Conservation (phyloP, 805 yeast genomes). For the Kregervanrija fluxuum region DNA sequence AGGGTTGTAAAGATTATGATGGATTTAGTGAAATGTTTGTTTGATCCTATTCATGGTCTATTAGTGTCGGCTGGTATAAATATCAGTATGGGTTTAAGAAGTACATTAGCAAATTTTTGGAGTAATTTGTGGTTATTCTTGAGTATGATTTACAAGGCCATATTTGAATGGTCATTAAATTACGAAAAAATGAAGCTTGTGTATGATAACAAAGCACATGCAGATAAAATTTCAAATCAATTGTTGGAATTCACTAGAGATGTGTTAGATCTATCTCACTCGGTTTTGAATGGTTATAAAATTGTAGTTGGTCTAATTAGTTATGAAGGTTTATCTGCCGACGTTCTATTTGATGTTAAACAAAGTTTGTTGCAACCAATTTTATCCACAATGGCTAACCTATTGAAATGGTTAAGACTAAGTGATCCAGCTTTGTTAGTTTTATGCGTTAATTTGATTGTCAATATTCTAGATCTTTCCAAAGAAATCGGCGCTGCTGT, state of each 20-base stretch:
- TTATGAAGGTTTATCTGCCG: conserved; percentile 13
- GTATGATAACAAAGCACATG: conserved; percentile 11
- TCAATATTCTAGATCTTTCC: conserved; percentile 60
- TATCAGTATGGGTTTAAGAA: conserved; percentile 11
- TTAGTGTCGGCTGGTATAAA: conserved; percentile 15
- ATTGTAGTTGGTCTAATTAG: conserved; percentile 30
- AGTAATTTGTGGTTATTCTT: conserved; percentile 62
- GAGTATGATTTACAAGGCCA: conserved; percentile 56
- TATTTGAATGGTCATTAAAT: conserved; percentile 64
- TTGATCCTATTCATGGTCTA: conserved; percentile 62
- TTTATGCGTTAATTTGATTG: conserved; percentile 66
- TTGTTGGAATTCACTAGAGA: conserved; percentile 73
- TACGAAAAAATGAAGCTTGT: conserved; percentile 22
- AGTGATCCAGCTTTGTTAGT: conserved; percentile 70
- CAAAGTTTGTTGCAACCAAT: conserved; percentile 41
- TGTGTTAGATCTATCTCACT: conserved; percentile 69
- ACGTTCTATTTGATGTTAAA: conserved; percentile 15
- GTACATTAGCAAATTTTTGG: conserved; percentile 50
- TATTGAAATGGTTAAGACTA: conserved; percentile 74
- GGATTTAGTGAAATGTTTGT: conserved; percentile 60
- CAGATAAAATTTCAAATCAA: conserved; percentile 18
- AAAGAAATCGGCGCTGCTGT: conserved; percentile 43
- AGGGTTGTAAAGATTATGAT: conserved; percentile 65
- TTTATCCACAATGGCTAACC: conserved; percentile 55
- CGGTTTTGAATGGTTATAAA: conserved; percentile 58